Percentiles rank a stretch among this genome's conserved stretches.
These are phyloP conservation scores for Grigorovia humatica DNA, from an alignment of 805 yeast species.

Conservation along the genomic window DNA sequence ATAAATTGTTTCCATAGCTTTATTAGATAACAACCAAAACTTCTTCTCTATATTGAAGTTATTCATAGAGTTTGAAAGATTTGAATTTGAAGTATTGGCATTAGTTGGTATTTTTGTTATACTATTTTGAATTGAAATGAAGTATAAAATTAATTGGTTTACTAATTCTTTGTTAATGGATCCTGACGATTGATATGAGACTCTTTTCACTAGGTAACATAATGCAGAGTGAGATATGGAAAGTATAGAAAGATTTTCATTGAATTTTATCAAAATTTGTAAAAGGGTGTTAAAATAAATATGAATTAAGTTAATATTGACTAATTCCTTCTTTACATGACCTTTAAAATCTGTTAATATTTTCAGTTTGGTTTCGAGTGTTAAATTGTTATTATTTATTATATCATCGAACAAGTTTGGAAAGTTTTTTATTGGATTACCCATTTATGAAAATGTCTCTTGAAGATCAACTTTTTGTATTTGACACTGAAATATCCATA, in stretches of 20 bases:
- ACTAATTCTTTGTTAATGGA: constrained; percentile 10
- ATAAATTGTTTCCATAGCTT: constrained; percentile 26
- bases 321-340: constrained; percentile 28
- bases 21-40: constrained; percentile 23
- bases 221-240: constrained; percentile 32
- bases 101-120: background rate
- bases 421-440: background rate
- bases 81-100: background rate
- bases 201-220: constrained; percentile 36
- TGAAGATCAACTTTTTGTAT: constrained; percentile 8
- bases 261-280: constrained; percentile 2
- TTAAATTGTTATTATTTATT: background rate
- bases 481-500: too few relatives aligned
- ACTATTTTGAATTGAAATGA: constrained; percentile 5
- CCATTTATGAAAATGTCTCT: constrained; percentile 16
- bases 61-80: background rate
- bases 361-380: constrained; percentile 11
- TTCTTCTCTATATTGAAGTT: constrained; percentile 7
- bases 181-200: constrained; percentile 31
- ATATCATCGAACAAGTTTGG: background rate
- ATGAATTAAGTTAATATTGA: constrained; percentile 15
- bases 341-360: constrained; percentile 24
- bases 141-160: constrained; percentile 7
- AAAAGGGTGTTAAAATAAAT: constrained; percentile 21
- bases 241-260: constrained; percentile 5